Evolutionary conservation across 2,329 filamentous ascomycete species (phyloP), one percentile per base, ranked within the genome.

Genomic region (Xylariaceae sp.): DNA sequence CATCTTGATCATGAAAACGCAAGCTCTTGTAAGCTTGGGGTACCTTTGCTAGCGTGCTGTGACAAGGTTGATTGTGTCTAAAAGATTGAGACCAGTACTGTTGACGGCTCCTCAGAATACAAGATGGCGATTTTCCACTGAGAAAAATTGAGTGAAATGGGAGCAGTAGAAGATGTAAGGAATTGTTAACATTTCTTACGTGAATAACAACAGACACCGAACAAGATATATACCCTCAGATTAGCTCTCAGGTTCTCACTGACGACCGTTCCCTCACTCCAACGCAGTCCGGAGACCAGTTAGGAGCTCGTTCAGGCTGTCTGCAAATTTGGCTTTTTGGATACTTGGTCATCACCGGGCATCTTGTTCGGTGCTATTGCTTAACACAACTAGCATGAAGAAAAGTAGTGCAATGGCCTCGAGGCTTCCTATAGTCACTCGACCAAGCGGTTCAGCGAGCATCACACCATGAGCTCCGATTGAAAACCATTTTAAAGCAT

Each of bases 281-380:
- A 23, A n/a, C 28, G 9, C 14, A 16, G 46, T 52, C 53, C 49
- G 46, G 49, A 45, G 41, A 41, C 24, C 46, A 33, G 34, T 40
- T 34, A 8, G 23, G 53, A 61, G 56, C 28, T 63, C 37, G 67
- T 62, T 67, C 68, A 70, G 65, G 77, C 71, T 81, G 77, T 69
- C 79, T 82, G 77, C 79, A 82, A 82, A 79, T 82, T 82, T 82
- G 79, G 79, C 79, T 82, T 81, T 79, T 82, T 81, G 79, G 79
- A 77, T 74, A 68, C 71, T 77, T 70, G 66, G 75, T 82, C 79
- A 82, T 82, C 79, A 82, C 72, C 62, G 78, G 78, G 78, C 69
- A 64, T 69, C 66, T 68, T 67, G 64, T 65, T 56, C 53, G 47
- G 58, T 62, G 56, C 56, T 23, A 50, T 64, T 56, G 63, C 61